Base-by-base conservation (phyloP, 257 asterid species). In the Echium plantagineum region DNA sequence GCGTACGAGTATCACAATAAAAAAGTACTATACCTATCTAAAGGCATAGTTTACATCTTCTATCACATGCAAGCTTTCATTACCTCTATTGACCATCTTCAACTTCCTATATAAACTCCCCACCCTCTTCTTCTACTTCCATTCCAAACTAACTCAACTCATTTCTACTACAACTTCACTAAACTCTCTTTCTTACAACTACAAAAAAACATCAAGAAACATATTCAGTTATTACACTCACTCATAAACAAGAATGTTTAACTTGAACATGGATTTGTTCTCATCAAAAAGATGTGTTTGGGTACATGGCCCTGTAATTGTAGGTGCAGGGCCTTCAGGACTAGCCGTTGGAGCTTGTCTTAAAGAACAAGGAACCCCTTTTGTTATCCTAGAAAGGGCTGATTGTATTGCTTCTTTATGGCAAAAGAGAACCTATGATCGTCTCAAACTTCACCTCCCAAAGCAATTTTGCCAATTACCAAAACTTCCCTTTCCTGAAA, bases 241-340 rank as follows among this genome's bases (percentile, higher is more conserved):
- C 32, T 55, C 21, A 20, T 15, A 4, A 57, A 13, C 47, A 0
- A 35, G 19, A 61, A 88, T 89, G 95, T 81, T 81, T 61, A 80
- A 68, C 61, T 71, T 78, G 65, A 79, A 73, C 22, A 72, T 60
- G 26, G 81, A 76, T 69, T 72, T 60, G 30, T 63, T 74, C 35
- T 59, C 86, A n/a, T n/a, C n/a, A 15, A 77, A 84, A 6, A 73
- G 90, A 17, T 85, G 94, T 38, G 89, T 89, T 20, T 89, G 91
- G 91, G 96, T 89, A 0, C 84, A 84, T 68, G 96, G 95, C 17
- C 94, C 94, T 5, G 90, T 84, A 10, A 84, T 89, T 30, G 93
- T 89, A 52, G 97, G 97, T 1, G 95, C 86, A 5, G 97, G 97
- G 1, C 90, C 94, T 0, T 80, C 85, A 0, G 85, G 85, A 46